phyloP scores from a whole-genome alignment of 2,329 filamentous ascomycete genomes.

The Penicillium sp. region DNA sequence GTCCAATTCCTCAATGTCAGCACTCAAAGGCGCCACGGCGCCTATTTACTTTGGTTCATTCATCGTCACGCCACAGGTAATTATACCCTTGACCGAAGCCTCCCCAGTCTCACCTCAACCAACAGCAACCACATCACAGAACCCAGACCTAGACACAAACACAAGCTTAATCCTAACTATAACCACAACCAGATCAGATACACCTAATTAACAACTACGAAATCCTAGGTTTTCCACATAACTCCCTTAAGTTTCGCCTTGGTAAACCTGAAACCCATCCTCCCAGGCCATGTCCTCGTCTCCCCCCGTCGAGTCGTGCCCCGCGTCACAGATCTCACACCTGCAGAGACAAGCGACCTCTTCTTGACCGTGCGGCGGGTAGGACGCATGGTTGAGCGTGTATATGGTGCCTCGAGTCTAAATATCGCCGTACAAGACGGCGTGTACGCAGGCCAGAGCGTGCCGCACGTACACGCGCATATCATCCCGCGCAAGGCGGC shows the following conservation, averaged over 20 bases:
- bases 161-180: not conserved
- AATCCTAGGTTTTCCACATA: conserved; percentile 76
- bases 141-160: not conserved
- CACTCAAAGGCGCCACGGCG: conserved; percentile 30
- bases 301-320: conserved; percentile 69
- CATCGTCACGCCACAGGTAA: conserved; percentile 71
- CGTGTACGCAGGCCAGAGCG: conserved; percentile 84
- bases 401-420: conserved; percentile 69
- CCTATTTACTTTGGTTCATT: conserved; percentile 71
- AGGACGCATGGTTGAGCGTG: conserved; percentile 67
- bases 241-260: conserved; percentile 80
- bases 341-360: conserved; percentile 75
- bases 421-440: conserved; percentile 97
- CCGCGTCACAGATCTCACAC: conserved; percentile 71
- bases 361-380: conserved; percentile 84
- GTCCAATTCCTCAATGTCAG: conserved; percentile 24
- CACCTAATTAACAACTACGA: conserved; percentile 1
- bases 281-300: conserved; percentile 90
- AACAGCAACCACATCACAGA: not conserved
- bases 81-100: not conserved
- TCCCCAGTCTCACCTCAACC: not conserved
- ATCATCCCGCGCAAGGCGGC: conserved; percentile 70
- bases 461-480: conserved; percentile 90
- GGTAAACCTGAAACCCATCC: conserved; percentile 91
- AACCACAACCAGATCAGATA: not conserved